phyloP scores from a whole-genome alignment of 176 grass and related monocot genomes.

The Phoenix roebelenii region DNA sequence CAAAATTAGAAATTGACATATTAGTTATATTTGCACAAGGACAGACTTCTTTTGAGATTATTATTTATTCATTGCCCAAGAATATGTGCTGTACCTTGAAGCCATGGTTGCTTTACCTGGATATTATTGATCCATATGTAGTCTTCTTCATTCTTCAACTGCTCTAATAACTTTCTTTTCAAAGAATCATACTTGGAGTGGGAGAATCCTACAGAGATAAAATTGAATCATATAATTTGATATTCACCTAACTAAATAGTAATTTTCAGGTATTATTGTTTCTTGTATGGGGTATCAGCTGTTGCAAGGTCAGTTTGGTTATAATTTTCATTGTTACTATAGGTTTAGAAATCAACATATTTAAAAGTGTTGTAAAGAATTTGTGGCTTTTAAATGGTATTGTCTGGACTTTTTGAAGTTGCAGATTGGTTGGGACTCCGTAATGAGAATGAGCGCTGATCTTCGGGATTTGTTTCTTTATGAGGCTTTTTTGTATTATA shows the following conservation, averaged over 20 bases:
- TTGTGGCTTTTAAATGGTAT: background rate
- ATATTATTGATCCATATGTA: no score
- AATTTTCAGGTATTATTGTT: conserved; percentile 75
- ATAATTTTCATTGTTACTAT: background rate
- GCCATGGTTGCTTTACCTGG: no score
- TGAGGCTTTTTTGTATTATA: conserved; percentile 94
- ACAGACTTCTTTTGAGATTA: no score
- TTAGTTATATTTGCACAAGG: no score
- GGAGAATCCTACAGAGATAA: background rate
- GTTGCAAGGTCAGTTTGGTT: conserved; percentile 70
- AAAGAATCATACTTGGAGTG: background rate
- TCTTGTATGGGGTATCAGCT: conserved; percentile 78
- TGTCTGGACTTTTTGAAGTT: conserved; percentile 11
- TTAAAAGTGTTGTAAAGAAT: background rate
- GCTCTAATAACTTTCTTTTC: no score
- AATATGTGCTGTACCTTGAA: no score
- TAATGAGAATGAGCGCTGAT: conserved; percentile 91
- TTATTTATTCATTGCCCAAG: no score
- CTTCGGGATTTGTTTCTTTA: conserved; percentile 86
- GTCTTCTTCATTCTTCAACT: no score
- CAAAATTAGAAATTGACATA: no score
- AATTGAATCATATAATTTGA: no score
- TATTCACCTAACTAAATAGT: background rate
- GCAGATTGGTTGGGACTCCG: conserved; percentile 91
- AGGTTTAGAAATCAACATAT: background rate